A percentile compares a stretch with the other conserved stretches of the same genome.
phyloP scores from a whole-genome alignment of 2,329 filamentous ascomycete genomes.

The Chaetomium olivaceum region DNA sequence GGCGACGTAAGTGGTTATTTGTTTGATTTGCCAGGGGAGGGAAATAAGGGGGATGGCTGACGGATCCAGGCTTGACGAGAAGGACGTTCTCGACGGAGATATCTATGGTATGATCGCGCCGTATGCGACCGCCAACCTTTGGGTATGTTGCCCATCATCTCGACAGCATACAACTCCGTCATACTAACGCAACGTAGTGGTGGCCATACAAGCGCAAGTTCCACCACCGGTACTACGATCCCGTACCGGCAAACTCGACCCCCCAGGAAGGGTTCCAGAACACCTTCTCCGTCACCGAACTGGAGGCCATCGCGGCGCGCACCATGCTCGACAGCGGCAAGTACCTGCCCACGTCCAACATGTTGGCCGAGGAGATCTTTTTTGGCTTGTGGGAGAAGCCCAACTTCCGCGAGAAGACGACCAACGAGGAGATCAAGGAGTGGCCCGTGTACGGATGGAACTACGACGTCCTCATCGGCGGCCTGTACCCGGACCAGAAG shows the following conservation, averaged over 20 bases:
- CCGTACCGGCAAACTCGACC: conserved; percentile 43
- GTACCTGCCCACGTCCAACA: conserved; percentile 49
- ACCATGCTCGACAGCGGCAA: conserved; percentile 50
- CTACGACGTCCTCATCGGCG: conserved; percentile 55
- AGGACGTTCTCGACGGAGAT: conserved; percentile 51
- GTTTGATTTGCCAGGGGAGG: too few species aligned
- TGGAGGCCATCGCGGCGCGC: conserved; percentile 46
- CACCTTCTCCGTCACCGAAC: conserved; percentile 50
- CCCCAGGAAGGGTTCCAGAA: conserved; percentile 53
- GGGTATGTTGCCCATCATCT: conserved; percentile 25
- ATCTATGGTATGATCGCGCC: conserved; percentile 52
- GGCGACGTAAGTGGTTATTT: conserved; percentile 43
- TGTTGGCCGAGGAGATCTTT: conserved; percentile 51
- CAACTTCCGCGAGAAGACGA: conserved; percentile 55
- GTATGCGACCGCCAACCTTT: conserved; percentile 54
- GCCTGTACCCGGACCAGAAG: conserved; percentile 50
- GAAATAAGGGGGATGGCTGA: conserved; percentile 13
- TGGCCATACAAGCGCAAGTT: conserved; percentile 54
- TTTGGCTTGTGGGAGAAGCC: conserved; percentile 51
- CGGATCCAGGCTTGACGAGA: conserved; percentile 44
- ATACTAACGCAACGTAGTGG: conserved; percentile 38
- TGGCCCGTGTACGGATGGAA: conserved; percentile 57
- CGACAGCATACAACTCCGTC: not conserved
- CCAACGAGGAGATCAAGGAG: conserved; percentile 43
- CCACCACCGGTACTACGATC: conserved; percentile 55